Evolutionary conservation across 2,329 filamentous ascomycete genomes (phyloP).

Genomic region (Catunica adiposa): DNA sequence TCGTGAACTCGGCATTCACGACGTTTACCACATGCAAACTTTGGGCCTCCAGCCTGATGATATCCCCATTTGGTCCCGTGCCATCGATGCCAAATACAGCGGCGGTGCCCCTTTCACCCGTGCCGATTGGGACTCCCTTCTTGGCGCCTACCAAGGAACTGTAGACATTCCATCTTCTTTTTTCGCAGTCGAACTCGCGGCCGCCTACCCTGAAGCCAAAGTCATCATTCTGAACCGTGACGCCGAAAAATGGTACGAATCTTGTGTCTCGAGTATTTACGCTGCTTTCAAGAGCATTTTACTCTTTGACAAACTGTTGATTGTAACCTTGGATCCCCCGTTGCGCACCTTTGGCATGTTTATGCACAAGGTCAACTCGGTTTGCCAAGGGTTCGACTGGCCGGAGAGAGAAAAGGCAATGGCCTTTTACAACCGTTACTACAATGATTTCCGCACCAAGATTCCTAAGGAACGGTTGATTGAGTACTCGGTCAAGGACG

Average conservation of each 20-base stretch:
- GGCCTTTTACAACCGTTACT: conserved; percentile 24
- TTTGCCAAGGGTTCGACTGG: conserved; percentile 15
- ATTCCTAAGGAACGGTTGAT: conserved; percentile 23
- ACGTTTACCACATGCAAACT: conserved; percentile 24
- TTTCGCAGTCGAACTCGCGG: conserved; percentile 24
- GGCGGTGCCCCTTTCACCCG: conserved; percentile 19
- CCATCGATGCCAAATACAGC: conserved; percentile 18
- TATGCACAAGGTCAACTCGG: conserved; percentile 17
- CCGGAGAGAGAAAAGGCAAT: conserved; percentile 24
- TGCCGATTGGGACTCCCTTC: conserved; percentile 29
- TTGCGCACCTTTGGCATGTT: conserved; percentile 21
- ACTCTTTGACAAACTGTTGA: conserved; percentile 12
- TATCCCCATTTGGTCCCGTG: conserved; percentile 17
- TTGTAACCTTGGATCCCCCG: conserved; percentile 19
- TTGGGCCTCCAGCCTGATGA: conserved; percentile 13
- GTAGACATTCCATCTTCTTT: conserved; percentile 41
- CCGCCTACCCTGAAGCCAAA: conserved; percentile 23
- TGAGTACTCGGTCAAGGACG: conserved; percentile 25
- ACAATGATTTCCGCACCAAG: conserved; percentile 22
- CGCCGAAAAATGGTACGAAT: conserved; percentile 24
- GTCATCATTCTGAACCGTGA: conserved; percentile 26
- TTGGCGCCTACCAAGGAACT: conserved; percentile 31
- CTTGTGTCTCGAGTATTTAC: conserved; percentile 19
- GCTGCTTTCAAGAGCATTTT: conserved; percentile 14
- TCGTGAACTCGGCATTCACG: conserved; percentile 22